Percentiles rank a stretch among this genome's conserved stretches.
These are phyloP conservation scores for barrel medic (Medicago truncatula) DNA, from an alignment of 306 rosid species.

Conservation along the genomic window DNA sequence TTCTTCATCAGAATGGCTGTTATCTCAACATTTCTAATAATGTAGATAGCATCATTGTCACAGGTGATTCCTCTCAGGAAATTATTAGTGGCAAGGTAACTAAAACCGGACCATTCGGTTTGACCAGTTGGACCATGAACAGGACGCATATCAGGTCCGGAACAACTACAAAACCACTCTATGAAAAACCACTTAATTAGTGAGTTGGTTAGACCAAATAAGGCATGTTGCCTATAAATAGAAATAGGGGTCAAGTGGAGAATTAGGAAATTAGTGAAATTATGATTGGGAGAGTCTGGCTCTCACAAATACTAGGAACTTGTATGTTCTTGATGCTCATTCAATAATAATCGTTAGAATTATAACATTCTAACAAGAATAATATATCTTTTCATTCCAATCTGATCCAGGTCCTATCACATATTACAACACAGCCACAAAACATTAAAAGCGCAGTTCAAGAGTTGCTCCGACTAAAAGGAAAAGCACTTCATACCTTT, in stretches of 20 bases:
- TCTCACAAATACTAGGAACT: neutral
- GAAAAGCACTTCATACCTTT: conserved; percentile 59
- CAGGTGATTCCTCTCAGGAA: neutral
- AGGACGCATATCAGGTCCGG: neutral
- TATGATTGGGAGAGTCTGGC: neutral
- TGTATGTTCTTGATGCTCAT: neutral
- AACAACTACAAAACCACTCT: neutral
- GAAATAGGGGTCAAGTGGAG: conserved; percentile 2
- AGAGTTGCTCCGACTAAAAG: conserved; percentile 28
- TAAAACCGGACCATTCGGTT: neutral
- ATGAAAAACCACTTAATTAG: neutral
- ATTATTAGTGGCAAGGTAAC: neutral
- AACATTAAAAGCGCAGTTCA: conserved; percentile 18
- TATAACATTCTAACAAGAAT: neutral
- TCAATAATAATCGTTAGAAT: neutral
- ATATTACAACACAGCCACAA: conserved; percentile 17
- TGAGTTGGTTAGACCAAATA: neutral
- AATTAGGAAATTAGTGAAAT: neutral
- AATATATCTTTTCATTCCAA: neutral
- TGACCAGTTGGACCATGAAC: neutral
- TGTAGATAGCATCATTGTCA: neutral
- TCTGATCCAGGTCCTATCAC: neutral
- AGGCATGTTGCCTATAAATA: neutral
- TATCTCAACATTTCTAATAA: neutral
- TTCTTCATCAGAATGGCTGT: neutral